Evolutionary conservation across 164 flowering plant species (phyloP), one percentile per base, ranked within the genome.

Genomic region (Santalum album): DNA sequence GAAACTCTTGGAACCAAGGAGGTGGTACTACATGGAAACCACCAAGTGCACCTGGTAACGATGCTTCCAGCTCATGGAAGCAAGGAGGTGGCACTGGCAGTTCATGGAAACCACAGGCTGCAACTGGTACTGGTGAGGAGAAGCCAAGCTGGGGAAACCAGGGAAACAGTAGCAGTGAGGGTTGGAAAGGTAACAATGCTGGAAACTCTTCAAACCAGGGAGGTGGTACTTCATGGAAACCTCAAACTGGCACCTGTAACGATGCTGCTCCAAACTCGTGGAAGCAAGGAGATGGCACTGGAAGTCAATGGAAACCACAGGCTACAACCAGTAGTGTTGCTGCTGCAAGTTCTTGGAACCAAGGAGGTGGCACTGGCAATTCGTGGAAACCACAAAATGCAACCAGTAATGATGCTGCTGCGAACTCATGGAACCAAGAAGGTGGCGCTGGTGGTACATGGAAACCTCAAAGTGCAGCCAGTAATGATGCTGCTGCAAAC

Each of bases 101-200:
- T 16, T 12, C 4, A 38, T 38, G 42, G 42, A 38, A 38, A 38
- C 3, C 4, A 11, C 14, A 38, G 16, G n/a, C n/a, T n/a, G n/a
- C n/a, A n/a, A n/a, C n/a, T 34, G 49, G 44, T 46, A 64, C 68
- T 25, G 67, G 48, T 25, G 62, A 60, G 20, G 52, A 35, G 40
- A 14, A 65, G 9, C 51, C 43, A 0, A 49, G 62, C 43, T 61
- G 77, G 71, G 69, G 44, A n/a, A n/a, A n/a, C n/a, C n/a, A n/a
- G n/a, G n/a, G n/a, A 23, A 50, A 34, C 26, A 40, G 42, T 45
- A 39, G 39, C 27, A 34, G 42, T 16, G 61, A 58, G 7, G 71
- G 59, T 12, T 57, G 71, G 66, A 57, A 51, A 56, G 51, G 55
- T 24, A 34, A 39, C 38, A 53, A 36, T 43, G 49, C 49, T 53